phyloP scores from a whole-genome alignment of 2,329 filamentous ascomycete species.

The Exserohilum turcica region DNA sequence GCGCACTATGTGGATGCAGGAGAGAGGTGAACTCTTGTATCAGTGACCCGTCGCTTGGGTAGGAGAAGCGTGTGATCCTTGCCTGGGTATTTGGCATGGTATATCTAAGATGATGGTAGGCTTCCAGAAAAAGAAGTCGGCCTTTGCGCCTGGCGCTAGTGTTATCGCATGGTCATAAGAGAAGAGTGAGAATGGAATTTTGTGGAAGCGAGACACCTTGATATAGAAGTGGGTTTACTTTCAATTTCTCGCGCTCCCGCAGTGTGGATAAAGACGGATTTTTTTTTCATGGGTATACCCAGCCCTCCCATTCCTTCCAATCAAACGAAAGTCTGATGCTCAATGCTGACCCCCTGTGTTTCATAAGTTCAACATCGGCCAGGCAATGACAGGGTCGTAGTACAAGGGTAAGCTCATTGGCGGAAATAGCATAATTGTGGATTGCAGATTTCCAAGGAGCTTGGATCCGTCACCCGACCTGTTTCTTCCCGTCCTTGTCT shows the following conservation, averaged over 20 bases:
- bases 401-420: constrained; percentile 8
- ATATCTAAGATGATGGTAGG: constrained; percentile 41
- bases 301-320: constrained; percentile 14
- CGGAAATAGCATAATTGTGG: not conserved
- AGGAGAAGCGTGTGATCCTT: constrained; percentile 32
- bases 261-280: constrained; percentile 45
- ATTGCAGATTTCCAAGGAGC: not conserved
- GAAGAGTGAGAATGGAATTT: constrained; percentile 46
- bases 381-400: constrained; percentile 40
- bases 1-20: constrained; percentile 47
- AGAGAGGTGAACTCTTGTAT: constrained; percentile 60
- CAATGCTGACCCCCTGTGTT: constrained; percentile 38
- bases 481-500: not conserved
- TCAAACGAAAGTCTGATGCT: not conserved
- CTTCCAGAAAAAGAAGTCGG: constrained; percentile 47
- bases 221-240: constrained; percentile 35
- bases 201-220: constrained; percentile 38
- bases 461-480: not conserved
- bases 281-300: constrained; percentile 23
- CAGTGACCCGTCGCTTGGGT: constrained; percentile 40
- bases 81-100: constrained; percentile 26
- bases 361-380: constrained; percentile 33
- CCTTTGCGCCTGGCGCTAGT: constrained; percentile 39
- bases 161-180: constrained; percentile 34
- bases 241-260: constrained; percentile 45